phyloP scores from a whole-genome alignment of 768 basidiomycete species.

The Lyophyllum shimeji region DNA sequence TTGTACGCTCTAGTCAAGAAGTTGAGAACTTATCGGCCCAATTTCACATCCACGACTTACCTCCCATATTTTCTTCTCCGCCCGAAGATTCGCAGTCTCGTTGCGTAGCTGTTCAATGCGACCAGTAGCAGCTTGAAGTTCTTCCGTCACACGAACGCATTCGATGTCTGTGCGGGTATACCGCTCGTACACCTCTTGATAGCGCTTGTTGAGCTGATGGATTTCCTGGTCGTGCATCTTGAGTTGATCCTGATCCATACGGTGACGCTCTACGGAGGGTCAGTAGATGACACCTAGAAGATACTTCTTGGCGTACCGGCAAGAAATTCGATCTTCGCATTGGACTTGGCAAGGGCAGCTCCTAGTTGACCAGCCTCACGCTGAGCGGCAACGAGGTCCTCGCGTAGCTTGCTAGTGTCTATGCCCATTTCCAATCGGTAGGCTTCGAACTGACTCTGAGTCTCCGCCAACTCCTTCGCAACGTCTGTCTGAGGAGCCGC shows the following conservation, averaged over 20 bases:
- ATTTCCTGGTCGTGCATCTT: slow-evolving; percentile 61
- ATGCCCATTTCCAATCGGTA: slow-evolving; percentile 79
- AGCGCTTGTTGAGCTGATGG: slow-evolving; percentile 64
- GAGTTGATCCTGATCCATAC: slow-evolving; percentile 70
- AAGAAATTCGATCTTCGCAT: slow-evolving; percentile 78
- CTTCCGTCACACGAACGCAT: slow-evolving; percentile 65
- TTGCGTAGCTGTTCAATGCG: slow-evolving; percentile 77
- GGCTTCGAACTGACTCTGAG: slow-evolving; percentile 78
- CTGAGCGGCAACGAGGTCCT: slow-evolving; percentile 65
- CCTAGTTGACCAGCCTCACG: slow-evolving; percentile 64
- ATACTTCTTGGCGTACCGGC: slow-evolving; percentile 49
- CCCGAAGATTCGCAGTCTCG: slow-evolving; percentile 84
- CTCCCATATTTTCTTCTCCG: slow-evolving; percentile 95
- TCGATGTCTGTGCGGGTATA: slow-evolving; percentile 76
- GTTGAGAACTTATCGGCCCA: slow-evolving; percentile 3
- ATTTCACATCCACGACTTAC: slow-evolving; percentile 37
- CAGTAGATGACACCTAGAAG: slow-evolving; percentile 5
- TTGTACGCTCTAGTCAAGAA: slow-evolving; percentile 63
- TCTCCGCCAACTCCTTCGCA: slow-evolving; percentile 63
- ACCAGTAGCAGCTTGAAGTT: slow-evolving; percentile 56
- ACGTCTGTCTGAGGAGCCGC: slow-evolving; percentile 32
- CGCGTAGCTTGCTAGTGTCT: slow-evolving; percentile 71
- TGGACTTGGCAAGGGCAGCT: slow-evolving; percentile 76
- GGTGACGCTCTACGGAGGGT: slow-evolving; percentile 56
- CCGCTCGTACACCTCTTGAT: slow-evolving; percentile 72